A percentile compares a stretch with the other conserved stretches of the same genome.
These are phyloP conservation scores for Zygotorulaspora mrakii DNA, from an alignment of 1,139 yeast species.

Conservation along the genomic window DNA sequence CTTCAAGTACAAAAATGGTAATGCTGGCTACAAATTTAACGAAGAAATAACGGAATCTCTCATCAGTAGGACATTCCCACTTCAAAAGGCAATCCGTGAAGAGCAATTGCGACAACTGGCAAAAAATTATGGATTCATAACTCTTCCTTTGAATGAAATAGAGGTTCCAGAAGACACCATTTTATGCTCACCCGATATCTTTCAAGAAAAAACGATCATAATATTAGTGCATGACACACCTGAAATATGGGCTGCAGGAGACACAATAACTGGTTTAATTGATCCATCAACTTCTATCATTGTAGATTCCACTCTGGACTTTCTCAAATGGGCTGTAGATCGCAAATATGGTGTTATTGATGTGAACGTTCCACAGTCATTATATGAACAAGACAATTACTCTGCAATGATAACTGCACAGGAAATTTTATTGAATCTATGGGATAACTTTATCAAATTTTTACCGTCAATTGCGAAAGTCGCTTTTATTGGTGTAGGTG, in stretches of 20 bases:
- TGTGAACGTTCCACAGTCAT: slow-evolving; percentile 61
- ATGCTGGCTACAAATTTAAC: slow-evolving; percentile 33
- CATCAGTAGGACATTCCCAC: slow-evolving; percentile 40
- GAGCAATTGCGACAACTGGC: slow-evolving; percentile 61
- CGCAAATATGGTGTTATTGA: slow-evolving; percentile 78
- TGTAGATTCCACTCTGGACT: slow-evolving; percentile 55
- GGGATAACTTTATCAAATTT: slow-evolving; percentile 87
- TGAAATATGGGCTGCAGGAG: slow-evolving; percentile 84
- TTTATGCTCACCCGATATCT: slow-evolving; percentile 70
- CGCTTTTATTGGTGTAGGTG: slow-evolving; percentile 85
- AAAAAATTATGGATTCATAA: slow-evolving; percentile 55
- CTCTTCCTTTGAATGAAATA: slow-evolving; percentile 61
- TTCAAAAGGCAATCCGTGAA: slow-evolving; percentile 70
- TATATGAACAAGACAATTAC: slow-evolving; percentile 43
- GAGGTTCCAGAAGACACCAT: slow-evolving; percentile 63
- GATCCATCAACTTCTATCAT: slow-evolving; percentile 68
- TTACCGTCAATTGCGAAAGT: slow-evolving; percentile 64
- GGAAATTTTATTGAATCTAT: slow-evolving; percentile 69
- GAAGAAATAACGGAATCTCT: slow-evolving; percentile 26
- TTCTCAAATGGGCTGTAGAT: slow-evolving; percentile 55
- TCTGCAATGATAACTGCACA: slow-evolving; percentile 68
- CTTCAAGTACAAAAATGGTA: slow-evolving; percentile 60
- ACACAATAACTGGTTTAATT: slow-evolving; percentile 74
- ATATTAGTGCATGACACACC: slow-evolving; percentile 88
- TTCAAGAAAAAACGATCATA: slow-evolving; percentile 58